phyloP scores from a whole-genome alignment of 306 rosid species.

The Rosa persica region DNA sequence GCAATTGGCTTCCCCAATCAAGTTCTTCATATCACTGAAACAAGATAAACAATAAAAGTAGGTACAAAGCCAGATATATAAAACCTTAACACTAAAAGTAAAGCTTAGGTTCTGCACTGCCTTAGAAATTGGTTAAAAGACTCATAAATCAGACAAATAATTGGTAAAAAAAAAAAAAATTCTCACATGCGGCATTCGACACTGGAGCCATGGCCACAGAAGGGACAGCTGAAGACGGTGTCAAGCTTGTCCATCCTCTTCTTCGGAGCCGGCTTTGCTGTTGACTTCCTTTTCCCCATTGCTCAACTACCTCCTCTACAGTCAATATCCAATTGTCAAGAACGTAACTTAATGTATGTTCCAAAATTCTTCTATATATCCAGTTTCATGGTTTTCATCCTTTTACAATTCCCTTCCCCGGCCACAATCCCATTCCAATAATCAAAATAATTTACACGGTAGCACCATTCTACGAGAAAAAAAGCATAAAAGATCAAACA shows the following conservation, averaged over 20 bases:
- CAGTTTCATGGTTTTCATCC: constrained; percentile 3
- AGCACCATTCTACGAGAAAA: not conserved
- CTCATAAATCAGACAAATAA: not conserved
- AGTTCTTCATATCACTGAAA: constrained; percentile 80
- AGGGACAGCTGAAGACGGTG: constrained; percentile 94
- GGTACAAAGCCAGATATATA: not conserved
- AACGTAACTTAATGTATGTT: not conserved
- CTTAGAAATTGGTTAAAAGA: not conserved
- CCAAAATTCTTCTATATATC: not conserved
- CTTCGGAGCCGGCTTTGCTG: constrained; percentile 90
- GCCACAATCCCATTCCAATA: not conserved
- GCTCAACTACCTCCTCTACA: constrained; percentile 35
- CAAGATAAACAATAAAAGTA: constrained; percentile 23
- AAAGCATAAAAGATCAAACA: not conserved
- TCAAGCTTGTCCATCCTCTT: constrained; percentile 97
- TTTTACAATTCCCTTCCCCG: not conserved
- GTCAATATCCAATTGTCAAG: constrained; percentile 9
- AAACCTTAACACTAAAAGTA: not conserved
- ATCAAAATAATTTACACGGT: not conserved
- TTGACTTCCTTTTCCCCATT: constrained; percentile 94
- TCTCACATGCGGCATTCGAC: constrained; percentile 93
- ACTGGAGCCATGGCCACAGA: constrained; percentile 91
- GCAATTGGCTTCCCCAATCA: constrained; percentile 86
- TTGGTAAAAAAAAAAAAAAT: not conserved
- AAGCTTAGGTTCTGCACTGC: not conserved